These are phyloP conservation scores for Trichoderma simmonsii DNA, from an alignment of 2,329 filamentous ascomycete species.

Conservation along the genomic window DNA sequence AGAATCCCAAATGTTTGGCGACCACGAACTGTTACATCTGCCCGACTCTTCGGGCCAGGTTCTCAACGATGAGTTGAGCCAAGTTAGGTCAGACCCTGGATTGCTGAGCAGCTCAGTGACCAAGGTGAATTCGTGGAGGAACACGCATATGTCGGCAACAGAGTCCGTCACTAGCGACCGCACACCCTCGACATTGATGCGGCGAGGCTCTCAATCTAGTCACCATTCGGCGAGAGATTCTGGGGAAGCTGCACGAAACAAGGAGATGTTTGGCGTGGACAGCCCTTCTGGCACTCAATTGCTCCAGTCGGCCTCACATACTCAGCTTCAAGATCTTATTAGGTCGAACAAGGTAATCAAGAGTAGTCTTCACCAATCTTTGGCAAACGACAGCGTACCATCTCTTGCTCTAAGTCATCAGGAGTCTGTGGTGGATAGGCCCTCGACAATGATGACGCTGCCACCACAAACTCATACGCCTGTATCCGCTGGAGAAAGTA, in stretches of 20 bases:
- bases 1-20: conserved; percentile 27
- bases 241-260: conserved; percentile 35
- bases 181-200: conserved; percentile 37
- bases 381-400: conserved; percentile 56
- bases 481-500: conserved; percentile 32
- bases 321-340: conserved; percentile 58
- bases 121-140: conserved; percentile 48
- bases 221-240: conserved; percentile 49
- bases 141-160: conserved; percentile 50
- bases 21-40: conserved; percentile 25
- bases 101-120: conserved; percentile 41
- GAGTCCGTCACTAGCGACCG: conserved; percentile 42
- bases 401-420: conserved; percentile 52
- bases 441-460: conserved; percentile 28
- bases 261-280: conserved; percentile 43
- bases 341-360: conserved; percentile 58
- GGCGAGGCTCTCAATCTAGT: conserved; percentile 49
- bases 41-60: conserved; percentile 23
- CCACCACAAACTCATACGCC: conserved; percentile 29
- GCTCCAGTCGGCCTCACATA: conserved; percentile 47
- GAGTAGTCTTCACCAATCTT: conserved; percentile 52
- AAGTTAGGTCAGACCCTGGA: conserved; percentile 36
- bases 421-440: conserved; percentile 43
- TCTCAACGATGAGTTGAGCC: conserved; percentile 32
- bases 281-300: conserved; percentile 58